Evolutionary conservation across 345 rosid genomes (phyloP).

Genomic region (Eucalyptus sideroxylon): DNA sequence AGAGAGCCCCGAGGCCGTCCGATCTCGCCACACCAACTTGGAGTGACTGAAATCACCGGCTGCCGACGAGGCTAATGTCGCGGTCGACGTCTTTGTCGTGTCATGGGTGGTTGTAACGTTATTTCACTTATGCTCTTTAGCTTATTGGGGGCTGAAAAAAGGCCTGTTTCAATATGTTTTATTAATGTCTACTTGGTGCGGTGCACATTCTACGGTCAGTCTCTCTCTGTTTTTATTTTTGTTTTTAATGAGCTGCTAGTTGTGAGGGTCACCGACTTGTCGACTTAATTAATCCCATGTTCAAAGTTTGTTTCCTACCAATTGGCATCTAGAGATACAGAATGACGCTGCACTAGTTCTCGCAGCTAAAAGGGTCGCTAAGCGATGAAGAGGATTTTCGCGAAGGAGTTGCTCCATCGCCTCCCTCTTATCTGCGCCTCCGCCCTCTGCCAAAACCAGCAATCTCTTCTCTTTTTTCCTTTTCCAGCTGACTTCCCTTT

Average conservation of each 20-base stretch:
- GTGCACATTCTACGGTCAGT: not conserved
- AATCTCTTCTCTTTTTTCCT: too few species aligned
- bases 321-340: not conserved
- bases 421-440: too few species aligned
- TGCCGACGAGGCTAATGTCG: not conserved
- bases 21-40: constrained; percentile 86
- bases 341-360: not conserved
- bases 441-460: too few species aligned
- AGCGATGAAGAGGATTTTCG: too few species aligned
- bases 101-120: not conserved
- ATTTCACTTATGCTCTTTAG: not conserved
- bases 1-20: constrained; percentile 49
- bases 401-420: too few species aligned
- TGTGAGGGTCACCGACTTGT: not conserved
- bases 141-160: not conserved
- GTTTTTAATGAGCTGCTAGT: not conserved
- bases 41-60: constrained; percentile 9
- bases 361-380: not conserved
- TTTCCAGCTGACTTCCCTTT: too few species aligned
- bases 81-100: not conserved
- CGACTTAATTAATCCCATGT: not conserved
- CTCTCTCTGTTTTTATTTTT: too few species aligned
- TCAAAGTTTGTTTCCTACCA: not conserved
- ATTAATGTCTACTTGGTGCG: not conserved
- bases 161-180: not conserved